Evolutionary conservation across 768 basidiomycete genomes (phyloP), one percentile per base, ranked within the genome.

Genomic region (Tylopilus felleus): DNA sequence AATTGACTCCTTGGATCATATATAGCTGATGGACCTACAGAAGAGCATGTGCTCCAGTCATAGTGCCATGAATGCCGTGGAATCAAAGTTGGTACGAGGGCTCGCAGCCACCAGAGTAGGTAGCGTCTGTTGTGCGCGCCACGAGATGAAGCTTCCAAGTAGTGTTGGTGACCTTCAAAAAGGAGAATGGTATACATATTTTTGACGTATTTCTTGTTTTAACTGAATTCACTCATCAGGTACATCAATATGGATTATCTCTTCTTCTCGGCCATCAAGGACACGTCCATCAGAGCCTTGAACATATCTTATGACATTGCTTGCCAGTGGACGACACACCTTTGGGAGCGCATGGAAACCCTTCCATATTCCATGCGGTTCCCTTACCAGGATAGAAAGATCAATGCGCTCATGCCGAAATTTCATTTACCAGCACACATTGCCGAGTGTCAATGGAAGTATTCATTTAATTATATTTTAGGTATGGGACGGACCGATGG

Each of bases 401-500:
- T 35, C 14, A 47, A 21, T 2, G 7, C 47, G 10, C 39, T 70
- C 3, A 55, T 78, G 3, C 77, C 74, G 0, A 71, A 71, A 38
- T 75, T 74, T 50, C 77, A 79, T 23, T 61, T 76, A 16, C 60
- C 65, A 3, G 70, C 60, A 0, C 77, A 79, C 42, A 58, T 61
- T 1, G 28, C 59, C 0, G 22, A 54, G 4, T 75, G 75, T 45
- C 69, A 70, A 8, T 52, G 48, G 16, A 49, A 49, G 2, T 76
- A 61, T 43, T 71, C 65, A 1, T 57, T 78, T 14, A 71, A 70
- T 22, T 68, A 66, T 44, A 48, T 55, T 22, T 25, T 31, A 3
- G 45, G 51, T 6, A 41, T 7, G 1, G 45, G 8, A 0, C 7
- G 46, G 3, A 57, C 55, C 0, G 45, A 53, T 31, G 55, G 75